Percentiles rank a stretch among this genome's conserved stretches.
Conservation (phyloP, 768 basidiomycete species). For the Lactarius hatsudake region DNA sequence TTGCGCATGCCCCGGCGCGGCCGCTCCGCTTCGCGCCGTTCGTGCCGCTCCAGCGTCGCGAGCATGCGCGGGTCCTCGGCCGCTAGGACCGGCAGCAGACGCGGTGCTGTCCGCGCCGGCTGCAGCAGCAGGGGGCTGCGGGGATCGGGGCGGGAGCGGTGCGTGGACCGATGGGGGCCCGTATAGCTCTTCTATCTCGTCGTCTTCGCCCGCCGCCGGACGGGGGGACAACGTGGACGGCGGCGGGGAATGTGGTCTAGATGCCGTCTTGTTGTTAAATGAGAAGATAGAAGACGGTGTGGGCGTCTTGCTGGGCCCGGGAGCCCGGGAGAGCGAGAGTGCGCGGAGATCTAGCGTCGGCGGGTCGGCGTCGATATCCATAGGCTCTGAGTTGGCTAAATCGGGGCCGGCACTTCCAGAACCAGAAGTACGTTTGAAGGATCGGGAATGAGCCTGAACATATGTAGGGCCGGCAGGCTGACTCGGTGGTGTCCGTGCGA, state of each 20-base stretch:
- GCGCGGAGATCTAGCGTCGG: constrained; percentile 21
- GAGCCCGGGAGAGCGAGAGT: constrained; percentile 9
- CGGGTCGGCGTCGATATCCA: constrained; percentile 12
- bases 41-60: constrained; percentile 17
- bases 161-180: constrained; percentile 2
- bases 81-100: constrained; percentile 12
- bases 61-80: constrained; percentile 17
- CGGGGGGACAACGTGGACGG: neutral
- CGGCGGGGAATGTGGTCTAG: neutral
- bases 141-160: neutral
- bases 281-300: neutral
- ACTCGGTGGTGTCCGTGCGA: neutral
- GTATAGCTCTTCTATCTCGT: constrained; percentile 18
- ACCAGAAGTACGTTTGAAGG: neutral
- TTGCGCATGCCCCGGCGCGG: constrained; percentile 14
- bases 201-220: constrained; percentile 6
- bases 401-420: neutral
- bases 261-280: neutral
- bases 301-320: neutral
- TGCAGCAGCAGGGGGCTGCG: neutral
- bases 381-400: constrained; percentile 5
- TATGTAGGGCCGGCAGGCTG: neutral
- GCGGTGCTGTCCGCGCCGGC: neutral
- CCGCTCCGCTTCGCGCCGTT: constrained; percentile 13
- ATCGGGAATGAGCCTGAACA: neutral